Base-by-base conservation (phyloP, 2,329 filamentous ascomycete genomes). In the Cytospora chrysosperma region DNA sequence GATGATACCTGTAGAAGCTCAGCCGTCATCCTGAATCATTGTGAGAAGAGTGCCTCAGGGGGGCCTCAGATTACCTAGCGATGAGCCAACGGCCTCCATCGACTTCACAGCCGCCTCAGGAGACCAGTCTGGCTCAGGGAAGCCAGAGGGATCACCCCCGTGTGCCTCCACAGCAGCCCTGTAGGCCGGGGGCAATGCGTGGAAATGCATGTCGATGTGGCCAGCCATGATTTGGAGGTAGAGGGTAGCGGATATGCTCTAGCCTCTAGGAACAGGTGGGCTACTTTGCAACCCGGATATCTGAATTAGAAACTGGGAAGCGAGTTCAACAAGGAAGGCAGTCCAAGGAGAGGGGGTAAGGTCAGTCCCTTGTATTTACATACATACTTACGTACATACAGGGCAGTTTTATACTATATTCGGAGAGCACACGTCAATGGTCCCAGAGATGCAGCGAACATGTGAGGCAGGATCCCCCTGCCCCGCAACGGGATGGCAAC, bases 1-100 rank as follows among this genome's bases (percentile, higher is more conserved):
- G 12, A 66, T 24, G n/a, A 66, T 64, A 72, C 64, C 79, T 81
- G 66, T 70, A 15, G 4, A 6, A n/a, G n/a, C 13, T 62, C 32
- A 62, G 60, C 28, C 9, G n/a, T 8, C 10, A 21, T n/a, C 24
- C 5, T 7, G 4, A 21, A 9, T 49, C 24, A n/a, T n/a, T n/a
- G n/a, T 13, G n/a, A 10, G 1, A 2, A 34, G 10, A 32, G 17
- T 4, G 43, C 10, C 13, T 8, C 10, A 4, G 12, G 15, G 10
- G 21, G 27, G 37, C 12, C 8, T 54, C 2, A 47, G 27, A 12
- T 26, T 59, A 62, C 51, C 62, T n/a, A 65, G 19, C 4, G 58
- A 56, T 59, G 63, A 56, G 19, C 64, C 64, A 17, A 64, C 57
- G 1, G 61, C 61, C 15, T 66, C 61, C 57, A 64, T 66, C 3